phyloP scores from a whole-genome alignment of 306 rosid species.

The Carpinus fangiana region DNA sequence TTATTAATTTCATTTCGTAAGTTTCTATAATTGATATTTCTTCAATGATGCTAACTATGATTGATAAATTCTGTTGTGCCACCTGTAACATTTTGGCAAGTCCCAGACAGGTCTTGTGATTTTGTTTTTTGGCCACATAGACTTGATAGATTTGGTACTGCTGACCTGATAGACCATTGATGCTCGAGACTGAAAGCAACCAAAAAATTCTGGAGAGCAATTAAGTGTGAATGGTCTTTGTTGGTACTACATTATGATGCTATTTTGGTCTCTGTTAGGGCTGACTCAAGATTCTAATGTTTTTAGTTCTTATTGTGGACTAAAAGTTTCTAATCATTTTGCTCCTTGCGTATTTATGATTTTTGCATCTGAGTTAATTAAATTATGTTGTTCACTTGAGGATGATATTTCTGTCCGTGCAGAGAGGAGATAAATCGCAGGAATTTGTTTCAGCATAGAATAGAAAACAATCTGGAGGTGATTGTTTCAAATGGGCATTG shows the following conservation, averaged over 20 bases:
- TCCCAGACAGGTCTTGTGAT: neutral
- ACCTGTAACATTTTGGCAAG: neutral
- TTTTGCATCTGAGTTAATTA: slow-evolving; percentile 8
- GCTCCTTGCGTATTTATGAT: neutral
- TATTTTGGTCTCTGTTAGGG: neutral
- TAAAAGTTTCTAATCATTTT: neutral
- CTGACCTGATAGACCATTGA: neutral
- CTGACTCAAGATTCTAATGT: neutral
- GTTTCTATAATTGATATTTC: neutral
- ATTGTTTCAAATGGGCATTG: slow-evolving; percentile 51
- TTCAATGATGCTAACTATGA: neutral
- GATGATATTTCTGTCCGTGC: slow-evolving; percentile 25
- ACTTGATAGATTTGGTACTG: neutral
- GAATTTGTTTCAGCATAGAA: slow-evolving; percentile 50
- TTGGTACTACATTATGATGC: neutral
- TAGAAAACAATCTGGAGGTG: slow-evolving; percentile 42
- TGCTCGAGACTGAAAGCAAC: neutral
- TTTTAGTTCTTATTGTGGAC: neutral
- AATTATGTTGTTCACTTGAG: neutral
- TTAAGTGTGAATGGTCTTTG: neutral
- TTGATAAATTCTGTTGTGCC: neutral
- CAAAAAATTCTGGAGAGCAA: neutral
- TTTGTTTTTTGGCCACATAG: neutral
- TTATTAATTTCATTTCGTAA: neutral
- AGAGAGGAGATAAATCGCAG: slow-evolving; percentile 61